A percentile compares a stretch with the other conserved stretches of the same genome.
These are phyloP conservation scores for Nelumbo lutea DNA, from an alignment of 164 flowering plant genomes.

Conservation along the genomic window DNA sequence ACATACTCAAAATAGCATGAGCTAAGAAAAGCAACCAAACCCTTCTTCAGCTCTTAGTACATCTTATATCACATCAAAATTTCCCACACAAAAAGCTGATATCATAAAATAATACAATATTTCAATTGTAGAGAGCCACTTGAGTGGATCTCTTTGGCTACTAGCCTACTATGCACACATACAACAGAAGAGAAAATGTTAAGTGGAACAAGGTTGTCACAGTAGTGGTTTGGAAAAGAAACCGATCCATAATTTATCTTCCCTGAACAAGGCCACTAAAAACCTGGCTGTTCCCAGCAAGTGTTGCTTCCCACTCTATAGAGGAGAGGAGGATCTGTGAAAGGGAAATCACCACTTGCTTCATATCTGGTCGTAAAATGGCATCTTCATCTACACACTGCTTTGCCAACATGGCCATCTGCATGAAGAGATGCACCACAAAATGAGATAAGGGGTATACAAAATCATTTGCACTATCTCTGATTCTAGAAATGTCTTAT, in stretches of 20 bases:
- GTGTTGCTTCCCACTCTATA: constrained; percentile 65
- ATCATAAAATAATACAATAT: constrained; percentile 18
- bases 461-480: too few relatives aligned
- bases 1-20: neutral
- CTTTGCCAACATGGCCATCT: constrained; percentile 62
- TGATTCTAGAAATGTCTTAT: too few relatives aligned
- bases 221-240: neutral
- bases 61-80: constrained; percentile 10
- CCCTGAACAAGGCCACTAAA: constrained; percentile 58
- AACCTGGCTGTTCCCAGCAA: constrained; percentile 64
- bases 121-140: constrained; percentile 2
- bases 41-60: neutral
- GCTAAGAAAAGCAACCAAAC: neutral
- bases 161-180: constrained; percentile 21
- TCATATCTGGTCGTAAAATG: constrained; percentile 58
- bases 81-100: constrained; percentile 7
- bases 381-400: constrained; percentile 38
- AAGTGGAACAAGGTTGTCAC: neutral
- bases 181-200: neutral
- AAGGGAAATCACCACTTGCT: constrained; percentile 43
- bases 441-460: too few relatives aligned
- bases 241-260: constrained; percentile 33
- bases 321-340: constrained; percentile 41
- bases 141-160: constrained; percentile 2
- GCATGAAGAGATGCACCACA: constrained; percentile 6